Evolutionary conservation across 2,329 filamentous ascomycete species (phyloP), one percentile per base, ranked within the genome.

Genomic region (Colletotrichum sp.): DNA sequence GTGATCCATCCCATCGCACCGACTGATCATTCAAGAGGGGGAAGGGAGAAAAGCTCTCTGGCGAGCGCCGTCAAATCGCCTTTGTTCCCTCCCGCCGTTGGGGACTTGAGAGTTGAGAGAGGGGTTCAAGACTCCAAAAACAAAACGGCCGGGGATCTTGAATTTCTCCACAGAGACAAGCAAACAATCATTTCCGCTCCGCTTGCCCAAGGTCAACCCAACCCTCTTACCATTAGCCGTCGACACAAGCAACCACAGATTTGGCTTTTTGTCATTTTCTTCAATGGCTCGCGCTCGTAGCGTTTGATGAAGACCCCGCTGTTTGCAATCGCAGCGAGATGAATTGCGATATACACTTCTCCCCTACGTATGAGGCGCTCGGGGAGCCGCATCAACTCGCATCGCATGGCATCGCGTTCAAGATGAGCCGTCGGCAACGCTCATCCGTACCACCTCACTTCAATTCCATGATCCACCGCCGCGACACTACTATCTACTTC

Each of bases 251-350:
- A 6, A n/a, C 67, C 64, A 61, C 62, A 69, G 52, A 66, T 48
- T 60, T 65, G 43, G 43, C n/a, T 60, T 13, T n/a, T 61, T 26
- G 18, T n/a, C 18, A 21, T 64, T 38, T 56, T 24, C 18, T 26
- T 56, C 24, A 24, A 58, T 52, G 24, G 32, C 52, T 52, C 26
- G 21, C 69, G 52, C 30, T 34, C 10, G n/a, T 52, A 55, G n/a
- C 64, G 55, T 73, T 61, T 73, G 65, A 67, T 55, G 34, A 73
- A 68, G 65, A 62, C 65, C 38, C 55, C 65, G 55, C 65, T 62
- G 55, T 56, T 52, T 68, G 65, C 36, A 36, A 52, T 62, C n/a
- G 38, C 28, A 52, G 65, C 64, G 70, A 72, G 43, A 71, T 71
- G 56, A 69, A 16, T 36, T 69, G 30, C 70, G 24, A 26, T 70